These are phyloP conservation scores for Rhododendron griersonianum DNA, from an alignment of 148 eudicot genomes.

Conservation along the genomic window DNA sequence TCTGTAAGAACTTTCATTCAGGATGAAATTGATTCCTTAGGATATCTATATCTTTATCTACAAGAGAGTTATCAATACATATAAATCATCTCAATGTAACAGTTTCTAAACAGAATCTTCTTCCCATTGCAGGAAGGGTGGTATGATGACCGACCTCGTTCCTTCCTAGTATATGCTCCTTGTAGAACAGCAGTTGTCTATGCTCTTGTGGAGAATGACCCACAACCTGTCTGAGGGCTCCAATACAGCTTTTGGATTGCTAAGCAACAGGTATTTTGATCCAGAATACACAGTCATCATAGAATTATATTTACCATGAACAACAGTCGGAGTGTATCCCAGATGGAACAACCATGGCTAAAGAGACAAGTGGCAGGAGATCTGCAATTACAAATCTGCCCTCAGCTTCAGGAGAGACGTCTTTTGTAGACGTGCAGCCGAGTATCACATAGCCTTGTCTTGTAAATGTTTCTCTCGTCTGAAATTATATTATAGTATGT, in stretches of 20 bases:
- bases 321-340: not conserved
- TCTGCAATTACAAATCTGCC: not conserved
- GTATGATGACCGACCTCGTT: constrained; percentile 70
- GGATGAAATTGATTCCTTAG: not conserved
- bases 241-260: not conserved
- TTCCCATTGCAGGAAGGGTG: constrained; percentile 56
- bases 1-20: constrained; percentile 41
- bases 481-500: not conserved
- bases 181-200: constrained; percentile 85
- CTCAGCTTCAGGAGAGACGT: not conserved
- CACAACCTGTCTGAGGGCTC: constrained; percentile 5
- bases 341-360: not conserved
- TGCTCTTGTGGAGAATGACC: constrained; percentile 44
- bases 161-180: constrained; percentile 76
- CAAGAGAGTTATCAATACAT: not conserved
- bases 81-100: not conserved
- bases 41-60: not conserved
- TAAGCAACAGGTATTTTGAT: not conserved
- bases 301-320: not conserved
- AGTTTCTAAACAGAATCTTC: not conserved
- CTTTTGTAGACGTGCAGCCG: not conserved
- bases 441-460: not conserved
- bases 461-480: not conserved
- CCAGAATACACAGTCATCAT: not conserved
- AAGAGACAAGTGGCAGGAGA: not conserved